A percentile compares a stretch with the other conserved stretches of the same genome.
phyloP scores from a whole-genome alignment of 495 filamentous ascomycete genomes.

The Talaromyces liani region DNA sequence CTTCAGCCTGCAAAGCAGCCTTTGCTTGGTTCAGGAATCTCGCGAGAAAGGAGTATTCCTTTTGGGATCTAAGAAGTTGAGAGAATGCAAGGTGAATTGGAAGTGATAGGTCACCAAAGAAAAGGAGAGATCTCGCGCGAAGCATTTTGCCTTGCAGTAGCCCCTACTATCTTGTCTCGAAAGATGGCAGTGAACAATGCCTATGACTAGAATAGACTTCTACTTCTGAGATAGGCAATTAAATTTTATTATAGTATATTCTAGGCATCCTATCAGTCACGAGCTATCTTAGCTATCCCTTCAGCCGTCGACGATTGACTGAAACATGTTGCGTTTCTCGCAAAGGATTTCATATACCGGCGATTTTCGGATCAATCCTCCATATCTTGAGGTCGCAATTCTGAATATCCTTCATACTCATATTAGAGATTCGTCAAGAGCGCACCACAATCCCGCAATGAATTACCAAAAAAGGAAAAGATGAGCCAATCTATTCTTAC shows the following conservation, averaged over 20 bases:
- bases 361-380: background rate
- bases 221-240: background rate
- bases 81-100: background rate
- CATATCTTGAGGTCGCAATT: background rate
- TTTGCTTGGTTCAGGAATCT: background rate
- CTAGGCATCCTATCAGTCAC: background rate
- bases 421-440: background rate
- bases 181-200: background rate
- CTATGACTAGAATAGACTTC: background rate
- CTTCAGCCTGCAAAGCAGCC: background rate
- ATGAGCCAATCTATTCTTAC: background rate
- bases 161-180: background rate
- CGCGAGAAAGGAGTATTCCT: background rate
- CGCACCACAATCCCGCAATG: background rate
- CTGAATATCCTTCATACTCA: background rate
- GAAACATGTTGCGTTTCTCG: background rate
- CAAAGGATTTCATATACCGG: background rate
- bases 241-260: background rate
- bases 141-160: background rate
- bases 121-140: background rate
- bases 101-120: background rate
- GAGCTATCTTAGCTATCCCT: background rate
- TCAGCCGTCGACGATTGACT: background rate
- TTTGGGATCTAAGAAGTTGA: background rate
- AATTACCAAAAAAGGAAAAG: background rate